These are phyloP conservation scores for Aspergillus sp. DNA, from an alignment of 2,329 filamentous ascomycete species.

Conservation along the genomic window DNA sequence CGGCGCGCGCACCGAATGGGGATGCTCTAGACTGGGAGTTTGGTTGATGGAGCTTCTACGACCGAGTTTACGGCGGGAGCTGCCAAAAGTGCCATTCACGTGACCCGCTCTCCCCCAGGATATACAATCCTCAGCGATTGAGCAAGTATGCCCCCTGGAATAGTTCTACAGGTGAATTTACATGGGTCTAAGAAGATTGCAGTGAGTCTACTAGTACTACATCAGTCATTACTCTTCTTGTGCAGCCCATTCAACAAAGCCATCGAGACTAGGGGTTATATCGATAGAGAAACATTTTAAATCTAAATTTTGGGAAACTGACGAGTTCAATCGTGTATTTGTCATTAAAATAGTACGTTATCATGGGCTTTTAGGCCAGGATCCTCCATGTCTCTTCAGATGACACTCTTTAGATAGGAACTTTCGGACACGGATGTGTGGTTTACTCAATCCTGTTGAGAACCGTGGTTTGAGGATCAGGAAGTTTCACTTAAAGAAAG, in stretches of 20 bases:
- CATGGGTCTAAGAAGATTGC: neutral
- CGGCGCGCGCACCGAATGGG: constrained; percentile 20
- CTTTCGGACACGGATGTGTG: constrained; percentile 11
- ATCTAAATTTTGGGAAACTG: neutral
- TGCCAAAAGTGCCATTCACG: constrained; percentile 23
- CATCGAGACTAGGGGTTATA: neutral
- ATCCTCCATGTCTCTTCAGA: constrained; percentile 11
- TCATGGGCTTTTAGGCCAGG: constrained; percentile 30
- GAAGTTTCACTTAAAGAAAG: constrained; percentile 36
- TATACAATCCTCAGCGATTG: neutral
- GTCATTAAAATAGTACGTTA: constrained; percentile 36
- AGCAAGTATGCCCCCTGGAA: neutral
- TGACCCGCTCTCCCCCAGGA: constrained; percentile 20
- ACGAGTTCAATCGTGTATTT: constrained; percentile 24
- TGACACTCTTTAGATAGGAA: constrained; percentile 15
- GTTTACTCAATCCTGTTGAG: constrained; percentile 18
- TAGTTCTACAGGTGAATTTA: neutral
- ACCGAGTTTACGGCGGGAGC: constrained; percentile 26
- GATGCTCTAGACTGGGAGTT: constrained; percentile 24
- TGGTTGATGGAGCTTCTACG: constrained; percentile 29
- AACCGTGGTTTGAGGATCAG: constrained; percentile 14
- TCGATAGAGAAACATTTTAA: neutral
- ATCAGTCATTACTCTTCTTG: neutral
- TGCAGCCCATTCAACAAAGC: neutral
- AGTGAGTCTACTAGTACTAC: neutral